Evolutionary conservation across 768 basidiomycete species (phyloP), one percentile per base, ranked within the genome.

Genomic region (Crepidotus variabilis): DNA sequence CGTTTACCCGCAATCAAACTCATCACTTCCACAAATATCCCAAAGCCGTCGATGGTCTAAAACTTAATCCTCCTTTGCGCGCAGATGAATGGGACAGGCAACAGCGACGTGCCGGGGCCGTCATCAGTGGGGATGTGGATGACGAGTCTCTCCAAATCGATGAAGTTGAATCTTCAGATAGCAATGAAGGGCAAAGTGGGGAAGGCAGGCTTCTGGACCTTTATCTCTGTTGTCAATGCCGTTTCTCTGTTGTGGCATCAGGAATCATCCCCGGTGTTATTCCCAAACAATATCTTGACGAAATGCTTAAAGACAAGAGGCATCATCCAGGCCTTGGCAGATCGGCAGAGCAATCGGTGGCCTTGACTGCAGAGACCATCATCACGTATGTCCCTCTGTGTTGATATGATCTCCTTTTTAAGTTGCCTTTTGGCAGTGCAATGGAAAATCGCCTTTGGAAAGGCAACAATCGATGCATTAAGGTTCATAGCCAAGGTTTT

Each of bases 211-310:
- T 88, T 24, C 72, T 93, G 43, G 90, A 93, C 68, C 76, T 92
- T 24, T 93, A 88, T 64, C 74, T 92, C 47, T 94, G 92, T 67
- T 93, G 92, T 64, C 91, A 92, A 65, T 94, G 92, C 68, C 85
- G 85, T 21, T 70, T 87, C 60, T 89, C 87, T 65, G 84, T 86
- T 61, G 75, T 90, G 36, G 85, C 82, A 1, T 90, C 87, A 21
- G 77, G 80, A 14, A 73, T 86, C 51, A 85, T 92, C 48, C 83
- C 90, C 35, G 91, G 88, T 4, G 84, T 93, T 45, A 76, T 94
- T 57, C 83, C 87, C 7, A 70, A 75, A 49, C 81, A 80, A 60
- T 72, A 79, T 55, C 70, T 89, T 61, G 84, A 90, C 32, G 84
- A 84, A 57, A 82, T 90, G 52, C 69, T 77, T 7, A 76, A 77